Base-by-base conservation (phyloP, 768 basidiomycete genomes). In the Suillus lakei region DNA sequence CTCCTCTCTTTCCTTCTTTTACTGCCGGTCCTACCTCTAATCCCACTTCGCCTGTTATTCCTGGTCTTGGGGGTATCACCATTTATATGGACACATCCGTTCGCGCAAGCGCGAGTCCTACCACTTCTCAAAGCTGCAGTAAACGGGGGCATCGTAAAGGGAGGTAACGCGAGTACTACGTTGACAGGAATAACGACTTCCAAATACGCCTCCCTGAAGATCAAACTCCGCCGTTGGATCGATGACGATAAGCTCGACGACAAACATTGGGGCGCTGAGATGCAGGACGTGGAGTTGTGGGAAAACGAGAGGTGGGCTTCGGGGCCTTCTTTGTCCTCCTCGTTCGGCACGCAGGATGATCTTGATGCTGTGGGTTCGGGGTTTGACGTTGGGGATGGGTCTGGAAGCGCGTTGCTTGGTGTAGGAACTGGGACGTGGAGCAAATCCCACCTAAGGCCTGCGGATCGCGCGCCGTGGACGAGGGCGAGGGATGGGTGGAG, bases 271-370 rank as follows among this genome's bases (percentile, higher is more conserved):
- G 79, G 76, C 0, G 80, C 88, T 2, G 86, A 90, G 71, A 82
- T 89, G 77, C 75, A 85, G 7, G 84, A 88, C 39, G 91, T 94
- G 18, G 90, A 92, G 74, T 72, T 94, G 28, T 94, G 86, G 81
- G 93, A 95, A 80, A 95, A 93, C 76, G 91, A 94, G 73, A 82
- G 93, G 21, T 89, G 84, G 78, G 72, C 75, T 41, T 74, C 76
- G 38, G 64, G 58, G 3, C 58, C 58, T 28, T 26, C 36, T 39
- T 38, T 5, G 3, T 59, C 58, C 3, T 59, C 56, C 18, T 59
- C 56, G 0, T 59, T 39, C 9, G 10, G 26, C 23, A 18, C 39
- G 21, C 58, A 30, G 58, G 58, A 59, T 41, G 58, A 59, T 7
- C 18, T 41, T 41, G 58, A 28, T 18, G 66, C 62, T 38, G 74